A percentile compares a stretch with the other conserved stretches of the same genome.
Conservation (phyloP, 73 alveolate genomes). For the Paramecium bursaria region DNA sequence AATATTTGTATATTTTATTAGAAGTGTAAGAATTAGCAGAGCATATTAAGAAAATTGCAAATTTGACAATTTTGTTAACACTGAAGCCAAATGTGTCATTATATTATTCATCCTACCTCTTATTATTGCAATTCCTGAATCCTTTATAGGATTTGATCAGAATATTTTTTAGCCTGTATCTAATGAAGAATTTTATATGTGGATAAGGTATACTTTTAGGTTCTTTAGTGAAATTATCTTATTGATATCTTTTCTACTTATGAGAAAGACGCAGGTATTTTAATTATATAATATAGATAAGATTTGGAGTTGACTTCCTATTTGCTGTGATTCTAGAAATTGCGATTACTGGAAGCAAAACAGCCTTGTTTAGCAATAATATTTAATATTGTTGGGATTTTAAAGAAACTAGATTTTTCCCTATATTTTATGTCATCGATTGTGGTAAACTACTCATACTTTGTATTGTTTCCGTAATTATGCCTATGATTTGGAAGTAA, state of each 20-base stretch:
- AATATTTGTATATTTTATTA: conserved; percentile 8
- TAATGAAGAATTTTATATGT: not conserved
- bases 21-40: not conserved
- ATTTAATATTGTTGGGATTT: not conserved
- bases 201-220: not conserved
- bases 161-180: not conserved
- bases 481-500: conserved; percentile 2
- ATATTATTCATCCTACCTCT: not conserved
- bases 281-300: not conserved
- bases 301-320: not conserved
- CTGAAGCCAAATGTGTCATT: not conserved
- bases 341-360: not conserved
- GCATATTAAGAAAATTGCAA: conserved; percentile 16
- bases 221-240: not conserved
- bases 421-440: conserved; percentile 9
- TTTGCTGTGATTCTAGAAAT: conserved; percentile 12
- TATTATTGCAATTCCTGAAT: not conserved
- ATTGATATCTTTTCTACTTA: not conserved
- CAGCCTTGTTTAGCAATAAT: not conserved
- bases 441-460: not conserved
- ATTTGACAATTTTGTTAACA: not conserved
- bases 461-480: not conserved
- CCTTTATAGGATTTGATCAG: not conserved
- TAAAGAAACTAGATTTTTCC: not conserved
- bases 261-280: conserved; percentile 24